These are phyloP conservation scores for Phialophora macrospora DNA, from an alignment of 2,329 filamentous ascomycete genomes.

Conservation along the genomic window DNA sequence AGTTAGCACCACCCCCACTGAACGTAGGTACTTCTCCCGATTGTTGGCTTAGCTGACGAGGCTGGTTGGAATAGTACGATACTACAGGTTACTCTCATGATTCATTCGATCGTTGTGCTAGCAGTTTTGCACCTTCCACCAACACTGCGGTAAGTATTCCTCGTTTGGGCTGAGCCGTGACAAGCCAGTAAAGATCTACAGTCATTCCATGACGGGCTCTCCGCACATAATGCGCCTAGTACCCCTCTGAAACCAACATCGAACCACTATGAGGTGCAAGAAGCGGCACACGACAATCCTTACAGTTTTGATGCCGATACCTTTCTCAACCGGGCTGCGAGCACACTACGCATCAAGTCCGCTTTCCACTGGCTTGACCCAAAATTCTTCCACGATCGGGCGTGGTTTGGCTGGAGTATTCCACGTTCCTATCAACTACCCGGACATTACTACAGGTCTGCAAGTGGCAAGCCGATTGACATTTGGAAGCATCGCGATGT, in stretches of 20 bases:
- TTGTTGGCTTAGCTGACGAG: neutral
- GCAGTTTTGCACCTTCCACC: conserved; percentile 4
- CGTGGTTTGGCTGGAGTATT: conserved; percentile 18
- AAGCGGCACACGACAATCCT: conserved; percentile 17
- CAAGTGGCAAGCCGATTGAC: conserved; percentile 1
- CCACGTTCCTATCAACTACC: conserved; percentile 27
- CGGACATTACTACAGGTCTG: conserved; percentile 16
- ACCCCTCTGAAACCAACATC: conserved; percentile 7
- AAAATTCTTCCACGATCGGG: conserved; percentile 25
- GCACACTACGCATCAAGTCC: conserved; percentile 9
- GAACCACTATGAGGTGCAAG: conserved; percentile 8
- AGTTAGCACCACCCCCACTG: neutral
- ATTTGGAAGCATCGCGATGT: conserved; percentile 25
- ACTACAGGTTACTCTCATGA: neutral
- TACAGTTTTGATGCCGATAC: conserved; percentile 18
- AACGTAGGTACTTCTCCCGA: neutral
- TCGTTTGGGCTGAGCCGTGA: neutral
- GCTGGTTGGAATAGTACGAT: conserved; percentile 6
- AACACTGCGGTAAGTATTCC: conserved; percentile 10
- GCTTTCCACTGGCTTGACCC: conserved; percentile 22
- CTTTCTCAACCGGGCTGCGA: conserved; percentile 19
- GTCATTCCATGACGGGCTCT: conserved; percentile 13
- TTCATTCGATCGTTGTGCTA: neutral
- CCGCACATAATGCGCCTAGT: conserved; percentile 1
- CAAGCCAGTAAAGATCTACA: neutral